phyloP scores from a whole-genome alignment of 805 yeast genomes.

The Nakazawaea populi region DNA sequence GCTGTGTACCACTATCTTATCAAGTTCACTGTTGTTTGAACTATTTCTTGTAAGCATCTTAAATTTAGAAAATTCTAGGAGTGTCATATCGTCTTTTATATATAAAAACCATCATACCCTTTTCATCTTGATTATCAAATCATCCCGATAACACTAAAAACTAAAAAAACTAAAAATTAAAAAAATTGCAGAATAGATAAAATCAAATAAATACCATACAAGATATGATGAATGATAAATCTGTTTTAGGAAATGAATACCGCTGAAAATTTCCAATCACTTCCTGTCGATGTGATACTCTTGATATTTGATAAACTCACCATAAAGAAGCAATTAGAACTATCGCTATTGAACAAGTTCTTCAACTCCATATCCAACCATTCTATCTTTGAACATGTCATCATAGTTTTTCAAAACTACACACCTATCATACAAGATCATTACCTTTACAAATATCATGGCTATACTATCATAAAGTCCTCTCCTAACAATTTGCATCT shows the following conservation, averaged over 20 bases:
- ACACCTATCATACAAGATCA: background rate
- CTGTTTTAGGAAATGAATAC: background rate
- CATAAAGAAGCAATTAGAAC: background rate
- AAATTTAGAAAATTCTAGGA: no score
- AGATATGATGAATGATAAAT: background rate
- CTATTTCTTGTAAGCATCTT: no score
- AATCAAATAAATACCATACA: no score
- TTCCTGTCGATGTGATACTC: background rate
- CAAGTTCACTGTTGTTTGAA: no score
- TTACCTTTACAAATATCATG: background rate
- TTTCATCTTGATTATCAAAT: no score
- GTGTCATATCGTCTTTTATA: no score
- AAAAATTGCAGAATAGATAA: no score
- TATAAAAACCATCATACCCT: no score
- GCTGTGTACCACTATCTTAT: no score
- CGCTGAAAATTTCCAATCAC: background rate
- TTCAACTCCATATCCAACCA: background rate
- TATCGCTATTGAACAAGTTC: background rate
- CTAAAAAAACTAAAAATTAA: no score
- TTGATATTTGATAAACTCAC: background rate
- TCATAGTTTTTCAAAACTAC: background rate
- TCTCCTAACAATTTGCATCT: background rate
- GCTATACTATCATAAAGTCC: background rate
- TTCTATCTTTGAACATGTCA: background rate
- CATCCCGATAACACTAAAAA: no score